A percentile compares a stretch with the other conserved stretches of the same genome.
Evolutionary conservation across 352 stramenopile species (phyloP).

Genomic region (Globisporangium lucens): DNA sequence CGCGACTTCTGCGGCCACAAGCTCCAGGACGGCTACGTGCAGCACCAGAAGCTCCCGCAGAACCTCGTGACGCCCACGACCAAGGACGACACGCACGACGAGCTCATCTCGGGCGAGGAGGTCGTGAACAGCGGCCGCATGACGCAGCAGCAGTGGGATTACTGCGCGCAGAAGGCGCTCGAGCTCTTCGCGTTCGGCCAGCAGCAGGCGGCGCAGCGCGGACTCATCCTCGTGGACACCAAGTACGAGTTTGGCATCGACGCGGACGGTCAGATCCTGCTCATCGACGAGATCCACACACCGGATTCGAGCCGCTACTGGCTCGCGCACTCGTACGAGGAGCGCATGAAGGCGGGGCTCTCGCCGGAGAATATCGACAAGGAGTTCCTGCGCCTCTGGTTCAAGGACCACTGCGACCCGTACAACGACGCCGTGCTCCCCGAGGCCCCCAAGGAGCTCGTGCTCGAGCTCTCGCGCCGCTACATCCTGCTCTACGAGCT

Average conservation of each 20-base stretch:
- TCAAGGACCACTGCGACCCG: slow-evolving; percentile 96
- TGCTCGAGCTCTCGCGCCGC: slow-evolving; percentile 93
- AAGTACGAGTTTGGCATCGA: slow-evolving; percentile 92
- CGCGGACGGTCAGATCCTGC: slow-evolving; percentile 89
- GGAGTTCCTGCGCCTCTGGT: slow-evolving; percentile 99
- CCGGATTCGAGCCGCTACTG: slow-evolving; percentile 97
- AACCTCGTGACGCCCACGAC: slow-evolving; percentile 98
- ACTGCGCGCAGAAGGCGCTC: slow-evolving; percentile 91
- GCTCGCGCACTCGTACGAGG: slow-evolving; percentile 89
- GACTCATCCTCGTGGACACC: slow-evolving; percentile 98
- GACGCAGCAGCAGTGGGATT: slow-evolving; percentile 96
- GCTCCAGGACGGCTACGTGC: slow-evolving; percentile 92
- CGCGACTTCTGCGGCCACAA: slow-evolving; percentile 96
- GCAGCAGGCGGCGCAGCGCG: slow-evolving; percentile 86
- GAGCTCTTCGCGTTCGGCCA: slow-evolving; percentile 93
- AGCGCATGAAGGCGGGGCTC: slow-evolving; percentile 78
- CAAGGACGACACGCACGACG: slow-evolving; percentile 97
- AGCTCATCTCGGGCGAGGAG: slow-evolving; percentile 94
- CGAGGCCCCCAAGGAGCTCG: slow-evolving; percentile 94
- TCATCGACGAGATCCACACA: slow-evolving; percentile 99
- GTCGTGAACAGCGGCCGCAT: slow-evolving; percentile 94
- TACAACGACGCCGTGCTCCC: slow-evolving; percentile 96
- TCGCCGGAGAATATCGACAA: slow-evolving; percentile 99
- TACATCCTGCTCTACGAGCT: slow-evolving; percentile 99
- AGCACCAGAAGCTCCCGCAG: slow-evolving; percentile 95